Percentiles rank a stretch among this genome's conserved stretches.
Evolutionary conservation across 345 rosid genomes (phyloP).

Genomic region (Conringia planisiliqua): DNA sequence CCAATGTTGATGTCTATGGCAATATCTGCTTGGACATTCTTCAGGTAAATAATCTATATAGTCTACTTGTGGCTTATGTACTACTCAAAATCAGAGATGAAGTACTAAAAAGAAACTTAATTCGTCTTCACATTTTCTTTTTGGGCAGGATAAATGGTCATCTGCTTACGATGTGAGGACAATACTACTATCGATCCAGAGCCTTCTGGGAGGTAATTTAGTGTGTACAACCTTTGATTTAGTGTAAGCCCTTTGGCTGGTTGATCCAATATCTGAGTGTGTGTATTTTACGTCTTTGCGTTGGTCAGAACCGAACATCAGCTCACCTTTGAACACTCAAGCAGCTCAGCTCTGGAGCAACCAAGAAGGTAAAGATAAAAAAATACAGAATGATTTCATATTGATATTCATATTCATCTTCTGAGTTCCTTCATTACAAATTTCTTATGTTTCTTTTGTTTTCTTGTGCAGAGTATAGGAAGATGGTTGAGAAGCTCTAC

Average conservation of each 20-base stretch:
- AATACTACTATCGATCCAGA: constrained; percentile 82
- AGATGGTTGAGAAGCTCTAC: constrained; percentile 63
- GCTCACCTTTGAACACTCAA: constrained; percentile 90
- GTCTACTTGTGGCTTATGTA: not conserved
- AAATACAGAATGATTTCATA: not conserved
- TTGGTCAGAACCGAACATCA: constrained; percentile 76
- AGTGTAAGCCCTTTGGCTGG: not conserved
- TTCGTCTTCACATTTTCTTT: not conserved
- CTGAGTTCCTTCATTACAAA: not conserved
- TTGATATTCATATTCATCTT: not conserved
- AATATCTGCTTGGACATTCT: constrained; percentile 96
- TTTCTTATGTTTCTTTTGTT: constrained; percentile 13
- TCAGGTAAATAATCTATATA: constrained; percentile 49
- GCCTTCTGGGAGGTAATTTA: constrained; percentile 84
- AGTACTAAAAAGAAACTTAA: not conserved
- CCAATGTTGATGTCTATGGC: constrained; percentile 88
- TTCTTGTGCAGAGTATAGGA: constrained; percentile 50
- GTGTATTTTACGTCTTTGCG: not conserved
- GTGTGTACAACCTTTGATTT: not conserved
- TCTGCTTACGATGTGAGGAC: constrained; percentile 97
- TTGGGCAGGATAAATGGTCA: constrained; percentile 86
- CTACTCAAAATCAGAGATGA: not conserved
- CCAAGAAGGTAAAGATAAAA: constrained; percentile 61
- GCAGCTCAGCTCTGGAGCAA: constrained; percentile 98
- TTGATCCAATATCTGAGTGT: not conserved